These are phyloP conservation scores for Angomonas ambiguus DNA, from an alignment of 208 protist genomes.

Conservation along the genomic window DNA sequence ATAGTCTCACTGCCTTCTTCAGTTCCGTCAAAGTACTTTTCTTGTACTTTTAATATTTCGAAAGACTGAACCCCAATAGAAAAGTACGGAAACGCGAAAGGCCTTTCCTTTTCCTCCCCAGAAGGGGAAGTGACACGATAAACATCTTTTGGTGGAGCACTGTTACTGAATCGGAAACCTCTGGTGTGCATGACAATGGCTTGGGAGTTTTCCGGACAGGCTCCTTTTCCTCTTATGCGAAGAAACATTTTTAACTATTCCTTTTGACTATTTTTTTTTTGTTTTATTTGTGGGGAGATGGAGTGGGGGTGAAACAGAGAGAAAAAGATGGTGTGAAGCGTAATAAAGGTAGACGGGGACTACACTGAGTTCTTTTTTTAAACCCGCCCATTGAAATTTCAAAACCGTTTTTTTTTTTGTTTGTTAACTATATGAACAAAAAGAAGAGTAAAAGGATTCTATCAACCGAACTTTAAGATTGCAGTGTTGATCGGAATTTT, in stretches of 20 bases:
- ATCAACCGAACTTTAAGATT: neutral
- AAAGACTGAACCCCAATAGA: conserved; percentile 42
- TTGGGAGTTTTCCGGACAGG: conserved; percentile 83
- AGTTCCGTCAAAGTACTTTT: neutral
- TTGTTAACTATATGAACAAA: neutral
- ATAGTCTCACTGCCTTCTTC: neutral
- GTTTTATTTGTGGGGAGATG: neutral
- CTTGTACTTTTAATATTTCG: neutral
- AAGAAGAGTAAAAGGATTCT: neutral
- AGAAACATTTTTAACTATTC: conserved; percentile 74
- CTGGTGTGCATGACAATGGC: conserved; percentile 65
- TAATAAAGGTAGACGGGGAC: neutral
- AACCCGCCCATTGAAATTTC: neutral
- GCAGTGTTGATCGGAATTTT: neutral
- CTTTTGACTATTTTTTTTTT: conserved; percentile 20
- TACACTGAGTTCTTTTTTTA: neutral
- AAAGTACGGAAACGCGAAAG: conserved; percentile 54
- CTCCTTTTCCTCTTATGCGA: conserved; percentile 72
- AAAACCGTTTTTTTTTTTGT: neutral
- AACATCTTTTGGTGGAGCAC: neutral
- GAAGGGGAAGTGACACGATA: neutral
- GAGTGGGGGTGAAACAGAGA: neutral
- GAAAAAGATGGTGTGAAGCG: too few relatives aligned
- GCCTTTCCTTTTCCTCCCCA: conserved; percentile 4
- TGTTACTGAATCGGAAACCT: conserved; percentile 67